Evolutionary conservation across 352 stramenopile species (phyloP).

Genomic region (Globisporangium acanthophoron): DNA sequence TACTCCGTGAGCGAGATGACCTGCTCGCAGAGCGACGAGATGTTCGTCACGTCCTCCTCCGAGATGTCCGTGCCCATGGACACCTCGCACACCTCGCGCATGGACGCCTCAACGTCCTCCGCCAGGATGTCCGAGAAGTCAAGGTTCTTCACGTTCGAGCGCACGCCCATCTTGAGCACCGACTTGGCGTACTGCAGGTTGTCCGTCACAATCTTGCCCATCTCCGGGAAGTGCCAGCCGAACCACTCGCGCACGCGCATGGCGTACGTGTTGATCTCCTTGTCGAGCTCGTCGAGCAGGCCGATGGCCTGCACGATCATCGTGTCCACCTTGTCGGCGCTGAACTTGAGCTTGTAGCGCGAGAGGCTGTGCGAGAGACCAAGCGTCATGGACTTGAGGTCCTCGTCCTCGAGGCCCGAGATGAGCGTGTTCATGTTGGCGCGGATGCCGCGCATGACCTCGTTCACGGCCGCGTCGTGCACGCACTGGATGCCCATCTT

Average conservation of each 20-base stretch:
- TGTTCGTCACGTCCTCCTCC: slow-evolving; percentile 98
- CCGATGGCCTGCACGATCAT: slow-evolving; percentile 99
- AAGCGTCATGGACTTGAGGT: slow-evolving; percentile 96
- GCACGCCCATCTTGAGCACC: slow-evolving; percentile 93
- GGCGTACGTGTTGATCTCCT: slow-evolving; percentile 99
- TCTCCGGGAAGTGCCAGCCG: slow-evolving; percentile 96
- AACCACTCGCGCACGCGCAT: slow-evolving; percentile 99
- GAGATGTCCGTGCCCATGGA: slow-evolving; percentile 99
- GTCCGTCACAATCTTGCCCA: slow-evolving; percentile 97
- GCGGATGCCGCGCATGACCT: slow-evolving; percentile 97
- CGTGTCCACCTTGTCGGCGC: slow-evolving; percentile 99
- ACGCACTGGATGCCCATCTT: slow-evolving; percentile 94
- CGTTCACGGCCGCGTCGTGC: slow-evolving; percentile 90
- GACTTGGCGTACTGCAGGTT: slow-evolving; percentile 99
- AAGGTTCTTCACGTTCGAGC: slow-evolving; percentile 90
- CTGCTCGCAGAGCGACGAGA: slow-evolving; percentile 91
- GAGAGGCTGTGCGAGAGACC: slow-evolving; percentile 98
- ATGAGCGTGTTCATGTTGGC: slow-evolving; percentile 95
- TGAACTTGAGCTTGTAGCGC: slow-evolving; percentile 99
- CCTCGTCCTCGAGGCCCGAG: slow-evolving; percentile 85
- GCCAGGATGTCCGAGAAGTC: slow-evolving; percentile 90
- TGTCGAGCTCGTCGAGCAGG: slow-evolving; percentile 99
- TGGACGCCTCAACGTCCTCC: slow-evolving; percentile 90
- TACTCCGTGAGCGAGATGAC: slow-evolving; percentile 89
- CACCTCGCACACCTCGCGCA: slow-evolving; percentile 98